Conservation (phyloP, 1,284 basidiomycete species). For the Agroathelia rolfsii region DNA sequence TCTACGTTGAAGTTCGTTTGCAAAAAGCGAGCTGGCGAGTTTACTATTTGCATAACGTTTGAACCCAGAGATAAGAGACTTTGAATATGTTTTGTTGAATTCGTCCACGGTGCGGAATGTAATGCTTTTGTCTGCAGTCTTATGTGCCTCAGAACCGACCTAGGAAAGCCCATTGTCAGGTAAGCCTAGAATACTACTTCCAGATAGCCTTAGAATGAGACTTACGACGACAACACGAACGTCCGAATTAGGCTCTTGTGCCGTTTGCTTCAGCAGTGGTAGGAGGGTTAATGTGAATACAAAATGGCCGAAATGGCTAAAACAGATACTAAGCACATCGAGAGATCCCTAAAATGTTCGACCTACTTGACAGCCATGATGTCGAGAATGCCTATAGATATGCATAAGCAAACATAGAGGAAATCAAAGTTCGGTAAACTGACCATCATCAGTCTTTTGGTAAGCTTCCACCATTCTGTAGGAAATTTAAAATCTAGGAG, state of each 20-base stretch:
- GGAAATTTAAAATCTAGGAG: constrained; percentile 1
- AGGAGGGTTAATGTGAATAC: constrained; percentile 39
- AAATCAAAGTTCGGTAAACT: neutral
- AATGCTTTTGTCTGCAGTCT: constrained; percentile 11
- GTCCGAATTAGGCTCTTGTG: constrained; percentile 31
- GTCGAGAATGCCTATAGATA: constrained; percentile 25
- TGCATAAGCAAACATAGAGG: too few relatives aligned
- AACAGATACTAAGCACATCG: neutral
- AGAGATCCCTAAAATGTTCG: neutral
- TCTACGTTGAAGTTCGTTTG: constrained; percentile 28
- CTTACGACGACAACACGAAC: constrained; percentile 42
- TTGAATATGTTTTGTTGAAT: constrained; percentile 26
- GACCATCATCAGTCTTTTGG: neutral
- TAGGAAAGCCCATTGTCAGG: constrained; percentile 5
- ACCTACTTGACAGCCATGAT: constrained; percentile 36
- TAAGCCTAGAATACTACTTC: too few relatives aligned
- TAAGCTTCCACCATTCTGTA: neutral
- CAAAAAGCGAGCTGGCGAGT: constrained; percentile 29
- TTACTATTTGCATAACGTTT: constrained; percentile 20
- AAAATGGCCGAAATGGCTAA: constrained; percentile 36
- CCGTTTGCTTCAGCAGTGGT: constrained; percentile 36
- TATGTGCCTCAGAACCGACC: constrained; percentile 18
- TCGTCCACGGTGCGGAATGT: constrained; percentile 30
- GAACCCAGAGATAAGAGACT: constrained; percentile 17
- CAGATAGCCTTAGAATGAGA: too few relatives aligned